Base-by-base conservation (phyloP, 2,329 filamentous ascomycete genomes). In the Tolypocladium amazonense region DNA sequence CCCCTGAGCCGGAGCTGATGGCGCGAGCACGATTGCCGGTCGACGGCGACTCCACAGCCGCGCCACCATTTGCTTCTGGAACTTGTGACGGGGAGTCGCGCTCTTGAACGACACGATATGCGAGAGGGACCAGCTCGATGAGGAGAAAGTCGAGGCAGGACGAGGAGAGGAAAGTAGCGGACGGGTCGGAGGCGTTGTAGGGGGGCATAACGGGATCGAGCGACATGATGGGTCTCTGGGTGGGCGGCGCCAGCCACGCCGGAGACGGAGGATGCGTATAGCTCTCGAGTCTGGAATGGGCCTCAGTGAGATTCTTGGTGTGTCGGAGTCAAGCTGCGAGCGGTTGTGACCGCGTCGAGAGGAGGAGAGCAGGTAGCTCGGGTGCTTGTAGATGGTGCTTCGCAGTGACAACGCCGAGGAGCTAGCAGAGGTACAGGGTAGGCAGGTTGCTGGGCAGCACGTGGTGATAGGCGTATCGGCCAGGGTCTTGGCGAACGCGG, bases 81-180 rank as follows among this genome's bases (percentile, higher is more conserved):
- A 18, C 18, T 52, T 38, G 38, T n/a, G 45, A n/a, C 23, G 75
- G 71, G 37, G 76, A 76, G 61, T 86, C 84, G 5, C 91, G 80
- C 69, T 94, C 88, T 69, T 87, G 84, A 27, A 90, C 87, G 63
- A 97, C 82, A 65, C 94, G 87, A 74, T 95, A 91, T 6, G 93
- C 90, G 79, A 97, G 88, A 45, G 94, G 94, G 20, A 99, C 94
- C 59, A 99, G 85, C 78, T 99, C 94, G 71, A 97, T 97, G 67
- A 99, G 84, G 60, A 99, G 84, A 67, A 99, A 88, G 75, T 99
- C 94, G 68, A 99, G 86, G 72, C 89, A 92, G 56, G 93, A 94
- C 60, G 88, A 85, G 76, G 84, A 88, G 67, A 97, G 81, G 76
- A 92, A 89, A 62, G 86, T 85, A 61, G 89, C 88, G 61, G 81